phyloP scores from a whole-genome alignment of 2,329 filamentous ascomycete genomes.

The Chrysosphaeria jannelii region DNA sequence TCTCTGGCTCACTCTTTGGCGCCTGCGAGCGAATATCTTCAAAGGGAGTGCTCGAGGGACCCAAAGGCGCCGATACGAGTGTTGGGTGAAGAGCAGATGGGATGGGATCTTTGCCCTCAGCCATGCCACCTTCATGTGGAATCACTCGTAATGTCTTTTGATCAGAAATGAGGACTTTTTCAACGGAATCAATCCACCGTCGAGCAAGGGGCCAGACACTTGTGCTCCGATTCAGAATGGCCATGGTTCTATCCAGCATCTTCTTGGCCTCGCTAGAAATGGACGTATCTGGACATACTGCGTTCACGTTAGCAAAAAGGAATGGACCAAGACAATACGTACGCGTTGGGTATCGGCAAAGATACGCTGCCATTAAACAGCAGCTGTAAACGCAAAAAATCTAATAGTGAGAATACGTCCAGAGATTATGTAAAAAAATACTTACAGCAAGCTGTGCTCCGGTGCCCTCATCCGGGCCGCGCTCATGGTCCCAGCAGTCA shows the following conservation, averaged over 20 bases:
- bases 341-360: constrained; percentile 13
- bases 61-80: constrained; percentile 3
- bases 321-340: neutral
- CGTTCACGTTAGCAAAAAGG: neutral
- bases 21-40: constrained; percentile 4
- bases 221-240: constrained; percentile 15
- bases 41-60: constrained; percentile 3
- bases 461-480: constrained; percentile 14
- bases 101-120: constrained; percentile 11
- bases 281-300: constrained; percentile 12
- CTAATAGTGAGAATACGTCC: constrained; percentile 4
- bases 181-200: constrained; percentile 16
- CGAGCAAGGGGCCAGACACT: constrained; percentile 18
- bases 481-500: constrained; percentile 16
- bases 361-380: constrained; percentile 17
- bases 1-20: too few species aligned
- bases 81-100: constrained; percentile 5
- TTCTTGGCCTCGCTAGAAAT: constrained; percentile 12
- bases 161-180: constrained; percentile 13
- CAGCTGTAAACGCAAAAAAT: constrained; percentile 21
- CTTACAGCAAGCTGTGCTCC: constrained; percentile 19
- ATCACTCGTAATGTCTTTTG: constrained; percentile 10
- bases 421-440: neutral
- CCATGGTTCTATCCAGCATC: constrained; percentile 15
- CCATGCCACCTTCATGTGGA: constrained; percentile 15